These are phyloP conservation scores for Glycyrrhiza uralensis DNA, from an alignment of 306 rosid genomes.

Conservation along the genomic window DNA sequence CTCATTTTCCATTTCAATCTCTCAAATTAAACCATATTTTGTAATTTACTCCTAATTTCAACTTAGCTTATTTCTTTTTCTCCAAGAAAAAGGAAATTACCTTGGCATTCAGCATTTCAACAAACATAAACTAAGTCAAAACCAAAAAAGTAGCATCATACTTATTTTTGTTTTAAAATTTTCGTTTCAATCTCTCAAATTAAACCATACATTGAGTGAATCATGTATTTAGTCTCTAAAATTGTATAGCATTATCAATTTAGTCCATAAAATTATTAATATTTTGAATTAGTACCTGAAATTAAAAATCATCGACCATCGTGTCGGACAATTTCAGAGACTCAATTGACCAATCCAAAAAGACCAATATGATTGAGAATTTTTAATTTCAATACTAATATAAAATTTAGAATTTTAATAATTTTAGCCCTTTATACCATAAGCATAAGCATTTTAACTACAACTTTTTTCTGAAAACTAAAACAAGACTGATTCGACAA, in stretches of 20 bases:
- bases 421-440: too few species aligned
- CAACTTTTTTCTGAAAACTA: neutral
- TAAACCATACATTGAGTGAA: too few species aligned
- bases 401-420: too few species aligned
- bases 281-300: too few species aligned
- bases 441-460: neutral
- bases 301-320: too few species aligned
- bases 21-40: neutral
- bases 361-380: too few species aligned
- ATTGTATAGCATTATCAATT: too few species aligned
- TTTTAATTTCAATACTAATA: too few species aligned
- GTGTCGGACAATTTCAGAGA: too few species aligned
- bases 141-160: neutral
- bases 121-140: neutral
- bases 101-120: neutral
- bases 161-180: neutral
- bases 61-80: neutral
- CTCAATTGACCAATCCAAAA: too few species aligned
- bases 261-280: too few species aligned
- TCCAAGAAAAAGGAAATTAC: neutral
- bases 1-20: neutral
- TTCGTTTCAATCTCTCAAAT: neutral
- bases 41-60: neutral
- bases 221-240: too few species aligned
- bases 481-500: neutral